Percentiles rank a stretch among this genome's conserved stretches.
Evolutionary conservation across 768 basidiomycete genomes (phyloP).

Genomic region (Lepiota brunneoincarnata): DNA sequence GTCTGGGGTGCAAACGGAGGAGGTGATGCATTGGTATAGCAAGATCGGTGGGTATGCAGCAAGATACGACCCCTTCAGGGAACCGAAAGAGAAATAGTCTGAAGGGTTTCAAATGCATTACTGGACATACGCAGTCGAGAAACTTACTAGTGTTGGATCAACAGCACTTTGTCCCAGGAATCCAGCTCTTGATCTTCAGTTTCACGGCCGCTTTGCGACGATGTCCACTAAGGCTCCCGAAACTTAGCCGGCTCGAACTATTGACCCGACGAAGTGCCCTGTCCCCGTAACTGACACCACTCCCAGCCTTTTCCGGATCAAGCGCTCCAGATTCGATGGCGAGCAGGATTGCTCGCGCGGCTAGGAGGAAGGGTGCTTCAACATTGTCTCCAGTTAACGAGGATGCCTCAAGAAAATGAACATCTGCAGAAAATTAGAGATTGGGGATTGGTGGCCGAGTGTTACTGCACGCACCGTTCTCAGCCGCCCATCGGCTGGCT

Average conservation of each 20-base stretch:
- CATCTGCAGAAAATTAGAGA: conserved; percentile 45
- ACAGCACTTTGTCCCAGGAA: conserved; percentile 68
- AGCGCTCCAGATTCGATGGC: conserved; percentile 88
- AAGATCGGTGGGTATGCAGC: conserved; percentile 13
- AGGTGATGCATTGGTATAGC: conserved; percentile 10
- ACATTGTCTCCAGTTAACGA: conserved; percentile 92
- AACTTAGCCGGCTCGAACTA: conserved; percentile 85
- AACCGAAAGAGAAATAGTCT: neutral
- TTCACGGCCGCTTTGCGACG: conserved; percentile 60
- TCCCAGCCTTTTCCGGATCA: conserved; percentile 92
- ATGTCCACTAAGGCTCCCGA: conserved; percentile 74
- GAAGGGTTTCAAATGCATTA: conserved; percentile 4
- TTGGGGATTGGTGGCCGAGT: neutral
- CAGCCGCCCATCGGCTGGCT: conserved; percentile 93
- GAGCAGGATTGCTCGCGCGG: conserved; percentile 84
- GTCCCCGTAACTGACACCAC: conserved; percentile 96
- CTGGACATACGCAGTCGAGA: neutral
- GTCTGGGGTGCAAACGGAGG: neutral
- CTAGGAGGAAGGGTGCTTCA: conserved; percentile 87
- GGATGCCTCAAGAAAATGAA: conserved; percentile 93
- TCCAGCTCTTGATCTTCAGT: conserved; percentile 58
- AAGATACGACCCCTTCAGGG: conserved; percentile 2
- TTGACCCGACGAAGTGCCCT: conserved; percentile 88
- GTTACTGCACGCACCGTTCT: conserved; percentile 64
- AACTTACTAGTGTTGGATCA: conserved; percentile 7